Conservation (phyloP, 108 stramenopile species). For the Skeletonema tropicum region DNA sequence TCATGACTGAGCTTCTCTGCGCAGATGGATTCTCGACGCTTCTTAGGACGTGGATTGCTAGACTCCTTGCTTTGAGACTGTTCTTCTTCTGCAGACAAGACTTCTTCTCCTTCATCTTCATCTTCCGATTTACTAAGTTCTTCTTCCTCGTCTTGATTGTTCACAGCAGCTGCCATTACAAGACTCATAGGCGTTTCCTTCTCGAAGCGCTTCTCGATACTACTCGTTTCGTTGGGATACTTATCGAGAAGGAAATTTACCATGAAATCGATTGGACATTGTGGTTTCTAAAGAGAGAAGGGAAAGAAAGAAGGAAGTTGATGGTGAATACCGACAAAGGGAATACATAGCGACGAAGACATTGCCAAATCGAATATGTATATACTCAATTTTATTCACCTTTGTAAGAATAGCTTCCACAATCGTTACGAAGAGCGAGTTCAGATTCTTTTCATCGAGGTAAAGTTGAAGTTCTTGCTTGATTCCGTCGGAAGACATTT, state of each 20-base stretch:
- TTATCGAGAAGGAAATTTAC: conserved; percentile 49
- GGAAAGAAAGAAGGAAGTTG: no score
- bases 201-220: not conserved
- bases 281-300: conserved; percentile 60
- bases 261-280: conserved; percentile 81
- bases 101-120: not conserved
- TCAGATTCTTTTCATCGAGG: conserved; percentile 73
- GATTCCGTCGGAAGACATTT: conserved; percentile 7
- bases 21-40: conserved; percentile 34
- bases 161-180: conserved; percentile 4
- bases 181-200: conserved; percentile 10
- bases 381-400: no score
- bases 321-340: no score
- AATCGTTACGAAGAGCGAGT: conserved; percentile 66
- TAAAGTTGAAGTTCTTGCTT: conserved; percentile 55
- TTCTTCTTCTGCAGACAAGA: not conserved
- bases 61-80: not conserved
- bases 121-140: conserved; percentile 26
- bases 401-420: conserved; percentile 68
- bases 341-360: no score
- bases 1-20: conserved; percentile 32
- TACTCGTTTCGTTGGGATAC: conserved; percentile 68
- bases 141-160: not conserved
- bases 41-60: conserved; percentile 4
- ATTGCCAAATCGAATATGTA: no score